Evolutionary conservation across 371 early-diverging fungal species (phyloP).

Genomic region (Saksenaea vasiformis): DNA sequence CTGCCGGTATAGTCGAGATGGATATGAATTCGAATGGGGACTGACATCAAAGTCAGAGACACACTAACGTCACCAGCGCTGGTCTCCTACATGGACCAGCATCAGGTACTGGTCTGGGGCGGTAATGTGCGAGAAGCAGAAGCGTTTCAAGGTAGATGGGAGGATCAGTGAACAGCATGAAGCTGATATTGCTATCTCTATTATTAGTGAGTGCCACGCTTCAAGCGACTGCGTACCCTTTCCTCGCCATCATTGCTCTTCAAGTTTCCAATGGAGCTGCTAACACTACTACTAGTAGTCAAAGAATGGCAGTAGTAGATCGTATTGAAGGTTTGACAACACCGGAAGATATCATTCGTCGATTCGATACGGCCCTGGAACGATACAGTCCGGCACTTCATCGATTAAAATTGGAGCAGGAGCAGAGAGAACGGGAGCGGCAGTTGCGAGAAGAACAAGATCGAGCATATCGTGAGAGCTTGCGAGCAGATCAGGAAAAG

Average conservation of each 20-base stretch:
- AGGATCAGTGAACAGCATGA: not conserved
- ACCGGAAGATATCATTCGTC: conserved; percentile 56
- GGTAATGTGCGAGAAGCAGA: conserved; percentile 80
- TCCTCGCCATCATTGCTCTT: conserved; percentile 75
- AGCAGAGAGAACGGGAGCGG: conserved; percentile 73
- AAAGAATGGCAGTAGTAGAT: conserved; percentile 70
- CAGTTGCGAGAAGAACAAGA: conserved; percentile 88
- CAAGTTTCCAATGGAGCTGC: conserved; percentile 36
- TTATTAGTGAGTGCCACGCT: conserved; percentile 67
- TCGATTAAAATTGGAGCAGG: conserved; percentile 69
- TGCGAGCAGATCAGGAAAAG: conserved; percentile 89
- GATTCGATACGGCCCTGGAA: conserved; percentile 55
- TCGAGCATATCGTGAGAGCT: conserved; percentile 80
- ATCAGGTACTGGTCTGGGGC: conserved; percentile 80
- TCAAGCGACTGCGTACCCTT: conserved; percentile 80
- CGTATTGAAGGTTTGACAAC: conserved; percentile 68
- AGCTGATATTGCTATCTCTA: not conserved
- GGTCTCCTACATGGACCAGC: conserved; percentile 57
- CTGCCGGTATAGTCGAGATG: conserved; percentile 47
- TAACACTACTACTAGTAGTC: not conserved
- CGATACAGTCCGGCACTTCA: conserved; percentile 64
- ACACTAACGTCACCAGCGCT: conserved; percentile 64
- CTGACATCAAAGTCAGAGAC: conserved; percentile 29
- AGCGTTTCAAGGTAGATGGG: conserved; percentile 74
- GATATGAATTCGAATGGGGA: not conserved